Percentiles rank a stretch among this genome's conserved stretches.
Evolutionary conservation across 2,329 filamentous ascomycete species (phyloP).

Genomic region (Colletotrichum eleusines): DNA sequence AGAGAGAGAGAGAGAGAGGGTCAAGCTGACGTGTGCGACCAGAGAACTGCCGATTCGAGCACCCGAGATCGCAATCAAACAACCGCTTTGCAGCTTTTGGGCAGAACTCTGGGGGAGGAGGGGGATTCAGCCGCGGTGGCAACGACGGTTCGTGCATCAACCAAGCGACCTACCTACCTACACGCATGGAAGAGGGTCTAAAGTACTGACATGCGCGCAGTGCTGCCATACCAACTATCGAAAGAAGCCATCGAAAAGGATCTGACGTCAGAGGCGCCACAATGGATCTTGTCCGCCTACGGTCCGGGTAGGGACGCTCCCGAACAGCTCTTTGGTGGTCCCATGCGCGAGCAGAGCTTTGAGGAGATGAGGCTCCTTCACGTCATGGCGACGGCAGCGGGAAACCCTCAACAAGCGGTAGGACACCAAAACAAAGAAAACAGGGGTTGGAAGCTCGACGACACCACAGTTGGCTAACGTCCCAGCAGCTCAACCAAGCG

Average conservation of each 20-base stretch:
- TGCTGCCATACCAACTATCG: conserved; percentile 64
- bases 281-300: conserved; percentile 91
- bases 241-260: conserved; percentile 73
- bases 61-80: conserved; percentile 53
- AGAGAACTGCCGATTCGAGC: conserved; percentile 69
- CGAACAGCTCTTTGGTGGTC: conserved; percentile 85
- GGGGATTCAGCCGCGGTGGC: conserved; percentile 38
- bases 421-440: conserved; percentile 43
- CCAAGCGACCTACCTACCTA: too few species aligned
- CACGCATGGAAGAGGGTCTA: background rate
- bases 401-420: conserved; percentile 69
- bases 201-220: conserved; percentile 14
- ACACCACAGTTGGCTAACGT: conserved; percentile 5
- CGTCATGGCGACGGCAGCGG: conserved; percentile 67
- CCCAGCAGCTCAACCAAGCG: conserved; percentile 68
- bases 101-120: conserved; percentile 36
- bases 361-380: conserved; percentile 90
- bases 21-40: conserved; percentile 15
- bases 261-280: conserved; percentile 76
- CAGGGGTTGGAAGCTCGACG: background rate
- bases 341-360: conserved; percentile 83
- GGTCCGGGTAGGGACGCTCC: conserved; percentile 82
- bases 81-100: conserved; percentile 43
- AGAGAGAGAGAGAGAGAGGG: too few species aligned
- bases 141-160: conserved; percentile 33